These are phyloP conservation scores for Ophiocordyceps camponoti-leonardi DNA, from an alignment of 2,329 filamentous ascomycete genomes.

Conservation along the genomic window DNA sequence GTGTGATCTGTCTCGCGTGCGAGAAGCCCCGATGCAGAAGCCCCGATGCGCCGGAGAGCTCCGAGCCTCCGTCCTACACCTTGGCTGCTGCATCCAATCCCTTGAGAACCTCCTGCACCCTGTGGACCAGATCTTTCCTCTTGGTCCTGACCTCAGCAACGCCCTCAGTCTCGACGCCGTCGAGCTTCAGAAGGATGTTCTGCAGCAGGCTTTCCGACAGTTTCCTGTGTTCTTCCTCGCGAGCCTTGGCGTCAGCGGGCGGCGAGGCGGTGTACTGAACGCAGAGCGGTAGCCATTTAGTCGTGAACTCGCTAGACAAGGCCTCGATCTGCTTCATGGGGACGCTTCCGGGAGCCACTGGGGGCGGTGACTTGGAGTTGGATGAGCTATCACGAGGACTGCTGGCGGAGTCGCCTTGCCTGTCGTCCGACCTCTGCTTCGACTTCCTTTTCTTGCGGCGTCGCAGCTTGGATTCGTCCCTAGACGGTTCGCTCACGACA, in stretches of 20 bases:
- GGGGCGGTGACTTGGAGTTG: constrained; percentile 14
- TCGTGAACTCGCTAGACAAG: constrained; percentile 47
- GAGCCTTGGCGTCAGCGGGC: constrained; percentile 48
- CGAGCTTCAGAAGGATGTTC: constrained; percentile 60
- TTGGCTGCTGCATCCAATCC: constrained; percentile 36
- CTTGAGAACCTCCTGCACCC: constrained; percentile 50
- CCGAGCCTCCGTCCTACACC: neutral
- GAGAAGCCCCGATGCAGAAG: no score
- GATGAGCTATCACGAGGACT: constrained; percentile 27
- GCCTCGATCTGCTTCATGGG: constrained; percentile 42
- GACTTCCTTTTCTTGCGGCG: constrained; percentile 21
- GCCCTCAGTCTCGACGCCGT: constrained; percentile 58
- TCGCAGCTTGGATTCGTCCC: constrained; percentile 15
- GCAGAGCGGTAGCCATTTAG: constrained; percentile 48
- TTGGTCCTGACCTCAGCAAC: constrained; percentile 44
- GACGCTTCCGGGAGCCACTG: constrained; percentile 15
- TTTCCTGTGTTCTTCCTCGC: constrained; percentile 56
- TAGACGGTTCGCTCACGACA: constrained; percentile 25
- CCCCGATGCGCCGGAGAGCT: neutral
- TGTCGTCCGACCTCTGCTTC: constrained; percentile 24
- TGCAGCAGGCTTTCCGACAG: constrained; percentile 61
- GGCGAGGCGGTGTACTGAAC: constrained; percentile 42
- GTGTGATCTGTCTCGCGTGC: neutral
- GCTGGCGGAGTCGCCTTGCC: constrained; percentile 22
- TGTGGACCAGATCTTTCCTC: constrained; percentile 56